These are phyloP conservation scores for Candida andamanensis DNA, from an alignment of 805 yeast species.

Conservation along the genomic window DNA sequence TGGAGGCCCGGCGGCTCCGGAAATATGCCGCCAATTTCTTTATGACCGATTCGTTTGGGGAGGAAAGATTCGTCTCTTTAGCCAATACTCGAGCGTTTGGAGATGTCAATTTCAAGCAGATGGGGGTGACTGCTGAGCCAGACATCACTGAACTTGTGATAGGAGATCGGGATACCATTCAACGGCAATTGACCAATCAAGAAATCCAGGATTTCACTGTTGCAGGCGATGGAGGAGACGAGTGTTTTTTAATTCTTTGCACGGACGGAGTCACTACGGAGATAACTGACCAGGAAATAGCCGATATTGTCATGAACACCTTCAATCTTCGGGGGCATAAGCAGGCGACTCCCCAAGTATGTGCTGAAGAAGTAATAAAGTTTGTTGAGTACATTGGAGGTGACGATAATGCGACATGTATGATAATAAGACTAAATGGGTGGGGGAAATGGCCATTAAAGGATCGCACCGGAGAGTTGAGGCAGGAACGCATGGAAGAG, in stretches of 20 bases:
- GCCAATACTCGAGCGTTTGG: slow-evolving; percentile 96
- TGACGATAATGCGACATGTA: slow-evolving; percentile 93
- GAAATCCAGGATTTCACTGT: slow-evolving; percentile 33
- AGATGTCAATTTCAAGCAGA: slow-evolving; percentile 70
- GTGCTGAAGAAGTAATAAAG: slow-evolving; percentile 79
- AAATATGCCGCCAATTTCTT: slow-evolving; percentile 56
- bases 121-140: slow-evolving; percentile 91
- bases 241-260: slow-evolving; percentile 74
- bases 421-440: slow-evolving; percentile 72
- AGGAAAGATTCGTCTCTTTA: slow-evolving; percentile 71
- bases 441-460: slow-evolving; percentile 92
- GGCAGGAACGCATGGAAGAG: slow-evolving; percentile 65
- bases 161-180: slow-evolving; percentile 46
- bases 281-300: slow-evolving; percentile 84
- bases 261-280: slow-evolving; percentile 85
- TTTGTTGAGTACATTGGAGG: slow-evolving; percentile 86
- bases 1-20: slow-evolving; percentile 68
- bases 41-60: slow-evolving; percentile 90
- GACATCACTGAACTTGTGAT: slow-evolving; percentile 67
- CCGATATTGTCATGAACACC: slow-evolving; percentile 76
- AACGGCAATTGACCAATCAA: slow-evolving; percentile 29
- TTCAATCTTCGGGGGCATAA: slow-evolving; percentile 58
- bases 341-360: slow-evolving; percentile 75
- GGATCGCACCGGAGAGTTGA: slow-evolving; percentile 76
- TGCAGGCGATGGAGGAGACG: slow-evolving; percentile 70